A percentile compares a stretch with the other conserved stretches of the same genome.
Conservation (phyloP, 2,329 filamentous ascomycete genomes). For the Fusarium albidum region DNA sequence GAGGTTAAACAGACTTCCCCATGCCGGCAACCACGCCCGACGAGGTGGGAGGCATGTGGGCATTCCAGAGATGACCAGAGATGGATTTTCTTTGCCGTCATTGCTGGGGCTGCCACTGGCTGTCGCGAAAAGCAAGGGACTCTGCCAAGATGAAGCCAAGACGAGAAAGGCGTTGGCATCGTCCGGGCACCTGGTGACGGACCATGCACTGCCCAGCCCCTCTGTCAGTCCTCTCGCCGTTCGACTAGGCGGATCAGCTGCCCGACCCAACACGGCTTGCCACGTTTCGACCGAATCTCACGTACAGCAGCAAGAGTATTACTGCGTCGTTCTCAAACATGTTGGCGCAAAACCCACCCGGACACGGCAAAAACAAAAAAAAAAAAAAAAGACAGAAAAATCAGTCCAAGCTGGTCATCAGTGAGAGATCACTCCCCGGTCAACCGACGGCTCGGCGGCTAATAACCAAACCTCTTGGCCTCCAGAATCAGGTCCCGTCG, state of each 20-base stretch:
- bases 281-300: constrained; percentile 1
- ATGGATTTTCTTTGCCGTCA: constrained; percentile 1
- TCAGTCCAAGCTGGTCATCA: too few relatives aligned
- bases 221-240: constrained; percentile 3
- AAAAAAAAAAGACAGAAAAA: background rate
- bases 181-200: background rate
- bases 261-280: constrained; percentile 2
- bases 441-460: constrained; percentile 22
- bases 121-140: constrained; percentile 11
- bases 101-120: background rate
- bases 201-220: constrained; percentile 18
- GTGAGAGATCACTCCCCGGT: background rate
- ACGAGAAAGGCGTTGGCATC: constrained; percentile 23
- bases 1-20: constrained; percentile 2
- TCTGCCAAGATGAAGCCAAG: constrained; percentile 35
- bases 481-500: background rate
- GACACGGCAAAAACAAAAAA: background rate
- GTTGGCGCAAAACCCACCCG: background rate
- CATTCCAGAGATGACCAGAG: constrained; percentile 26
- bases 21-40: background rate
- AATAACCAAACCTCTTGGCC: constrained; percentile 30
- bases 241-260: background rate
- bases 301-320: too few relatives aligned
- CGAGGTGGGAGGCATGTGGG: constrained; percentile 12
- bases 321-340: background rate